Conservation (phyloP, 1,284 basidiomycete genomes). For the Gymnopus androsaceus region DNA sequence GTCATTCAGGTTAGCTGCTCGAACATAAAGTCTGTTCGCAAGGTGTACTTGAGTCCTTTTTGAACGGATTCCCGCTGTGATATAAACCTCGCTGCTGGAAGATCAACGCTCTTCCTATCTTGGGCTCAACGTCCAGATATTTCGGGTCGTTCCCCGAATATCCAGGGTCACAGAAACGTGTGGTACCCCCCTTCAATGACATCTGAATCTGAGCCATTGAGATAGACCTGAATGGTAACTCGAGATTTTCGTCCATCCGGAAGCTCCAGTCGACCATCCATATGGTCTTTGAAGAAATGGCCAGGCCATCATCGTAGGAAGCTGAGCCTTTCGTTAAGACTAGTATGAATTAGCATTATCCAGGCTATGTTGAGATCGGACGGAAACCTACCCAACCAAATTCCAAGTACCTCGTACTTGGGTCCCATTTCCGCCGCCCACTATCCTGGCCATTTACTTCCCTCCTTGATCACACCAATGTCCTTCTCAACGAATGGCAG, state of each 20-base stretch:
- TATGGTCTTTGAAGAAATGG: slow-evolving; percentile 43
- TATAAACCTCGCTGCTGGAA: slow-evolving; percentile 44
- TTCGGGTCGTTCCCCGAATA: not conserved
- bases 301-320: slow-evolving; percentile 43
- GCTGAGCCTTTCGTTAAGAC: slow-evolving; percentile 38
- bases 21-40: slow-evolving; percentile 41
- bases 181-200: slow-evolving; percentile 35
- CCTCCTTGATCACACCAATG: slow-evolving; percentile 29
- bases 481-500: slow-evolving; percentile 32
- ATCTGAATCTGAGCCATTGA: slow-evolving; percentile 30
- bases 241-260: slow-evolving; percentile 35
- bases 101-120: slow-evolving; percentile 37
- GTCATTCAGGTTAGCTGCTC: slow-evolving; percentile 16
- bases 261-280: slow-evolving; percentile 36
- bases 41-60: slow-evolving; percentile 39
- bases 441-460: slow-evolving; percentile 28
- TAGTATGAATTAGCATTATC: slow-evolving; percentile 8
- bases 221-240: slow-evolving; percentile 41
- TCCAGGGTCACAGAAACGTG: slow-evolving; percentile 36
- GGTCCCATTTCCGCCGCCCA: slow-evolving; percentile 18
- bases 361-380: not conserved
- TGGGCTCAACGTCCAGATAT: slow-evolving; percentile 35
- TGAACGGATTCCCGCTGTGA: slow-evolving; percentile 42
- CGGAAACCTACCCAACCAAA: not conserved
- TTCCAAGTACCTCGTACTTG: slow-evolving; percentile 9